Evolutionary conservation across 192 early-diverging fungal species (phyloP), one percentile per base, ranked within the genome.

Genomic region (Coemansia sp.): DNA sequence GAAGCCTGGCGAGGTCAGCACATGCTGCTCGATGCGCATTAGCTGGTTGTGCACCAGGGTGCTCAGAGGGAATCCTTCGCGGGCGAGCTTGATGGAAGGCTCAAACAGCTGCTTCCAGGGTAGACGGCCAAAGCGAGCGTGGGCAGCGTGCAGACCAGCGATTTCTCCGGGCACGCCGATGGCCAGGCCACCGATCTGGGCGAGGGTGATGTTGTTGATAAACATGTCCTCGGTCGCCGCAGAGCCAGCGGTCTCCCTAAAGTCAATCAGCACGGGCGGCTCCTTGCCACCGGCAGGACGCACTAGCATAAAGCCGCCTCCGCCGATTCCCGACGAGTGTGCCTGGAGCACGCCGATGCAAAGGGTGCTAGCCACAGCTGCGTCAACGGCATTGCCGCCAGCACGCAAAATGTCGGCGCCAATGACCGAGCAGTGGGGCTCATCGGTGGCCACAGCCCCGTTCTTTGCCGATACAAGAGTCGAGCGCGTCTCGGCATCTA

Each of bases 221-320:
- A 83, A 95, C 93, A 98, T 95, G 52, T 89, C 81, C 22, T 58
- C 72, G n/a, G 54, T 67, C 5, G 90, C 79, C 9, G 84, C 85
- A 27, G 64, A 61, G 7, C 90, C 91, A 9, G 95, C 95, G 1
- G 74, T 69, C 60, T 98, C 95, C 19, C 95, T 73, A 48, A 95
- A 98, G 59, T 98, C 90, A 32, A 98, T 81, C 14, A 86, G 78
- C 33, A 85, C 83, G 1, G 76, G 62, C 0, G 50, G 58, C 22
- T 68, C 63, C 2, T 64, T 79, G 0, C 80, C 82, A 44, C 82
- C 81, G 4, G 76, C 56, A 3, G 75, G 58, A 25, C 89, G 81
- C 9, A 94, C 78, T 7, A 92, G 75, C 88, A 94, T 90, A 60
- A 98, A 95, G 5, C 95, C 95, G 23, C 95, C 95, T 9, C 95